Evolutionary conservation across 495 filamentous ascomycete species (phyloP).

Genomic region (Sordaria brevicollis): DNA sequence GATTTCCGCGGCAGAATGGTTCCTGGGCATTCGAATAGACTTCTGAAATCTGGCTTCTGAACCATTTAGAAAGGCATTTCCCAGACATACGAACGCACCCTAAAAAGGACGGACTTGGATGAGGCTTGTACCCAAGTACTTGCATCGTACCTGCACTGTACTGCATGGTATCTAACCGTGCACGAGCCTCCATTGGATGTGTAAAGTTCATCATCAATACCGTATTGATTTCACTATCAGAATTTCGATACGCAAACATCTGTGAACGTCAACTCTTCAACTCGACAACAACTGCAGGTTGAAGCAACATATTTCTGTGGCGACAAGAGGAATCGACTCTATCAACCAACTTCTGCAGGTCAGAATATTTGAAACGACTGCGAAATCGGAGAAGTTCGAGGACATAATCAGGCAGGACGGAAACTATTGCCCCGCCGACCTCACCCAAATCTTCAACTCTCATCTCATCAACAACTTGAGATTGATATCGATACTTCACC

Average conservation of each 20-base stretch:
- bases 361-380: background rate
- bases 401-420: background rate
- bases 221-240: background rate
- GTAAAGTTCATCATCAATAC: background rate
- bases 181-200: background rate
- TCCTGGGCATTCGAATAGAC: too few species aligned
- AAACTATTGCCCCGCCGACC: background rate
- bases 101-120: background rate
- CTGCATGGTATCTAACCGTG: background rate
- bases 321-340: background rate
- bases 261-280: background rate
- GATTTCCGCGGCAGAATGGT: too few species aligned
- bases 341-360: background rate
- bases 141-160: background rate
- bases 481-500: background rate
- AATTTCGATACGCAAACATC: background rate
- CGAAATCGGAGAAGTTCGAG: background rate
- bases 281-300: background rate
- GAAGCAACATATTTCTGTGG: background rate
- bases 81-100: too few species aligned
- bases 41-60: too few species aligned
- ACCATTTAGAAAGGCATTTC: too few species aligned
- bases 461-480: background rate
- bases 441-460: background rate
- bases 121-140: too few species aligned